Evolutionary conservation across 176 grass and related monocot genomes (phyloP).

Genomic region (Tillandsia leiboldiana): DNA sequence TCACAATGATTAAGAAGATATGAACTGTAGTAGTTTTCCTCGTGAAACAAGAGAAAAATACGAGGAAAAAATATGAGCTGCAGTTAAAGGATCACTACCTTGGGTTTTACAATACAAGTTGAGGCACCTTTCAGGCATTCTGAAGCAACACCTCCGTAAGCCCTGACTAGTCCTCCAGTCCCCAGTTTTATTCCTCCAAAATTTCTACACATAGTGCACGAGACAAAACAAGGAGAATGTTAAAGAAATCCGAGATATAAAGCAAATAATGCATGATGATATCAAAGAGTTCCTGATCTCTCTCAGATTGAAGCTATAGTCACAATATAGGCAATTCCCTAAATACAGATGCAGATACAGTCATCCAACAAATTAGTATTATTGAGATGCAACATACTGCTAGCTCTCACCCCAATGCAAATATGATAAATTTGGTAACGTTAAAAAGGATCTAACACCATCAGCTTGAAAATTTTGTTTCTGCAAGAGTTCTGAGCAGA

Average conservation of each 20-base stretch:
- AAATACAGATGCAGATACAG: not conserved
- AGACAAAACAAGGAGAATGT: conserved; percentile 3
- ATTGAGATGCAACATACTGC: not conserved
- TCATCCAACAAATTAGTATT: not conserved
- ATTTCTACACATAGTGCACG: conserved; percentile 40
- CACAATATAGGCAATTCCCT: not conserved
- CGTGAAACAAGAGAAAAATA: conserved; percentile 8
- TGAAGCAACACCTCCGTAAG: conserved; percentile 86
- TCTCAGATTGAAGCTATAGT: not conserved
- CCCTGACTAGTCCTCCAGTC: conserved; percentile 80
- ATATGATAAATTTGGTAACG: not conserved
- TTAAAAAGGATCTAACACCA: not conserved
- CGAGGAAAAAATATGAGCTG: conserved; percentile 14
- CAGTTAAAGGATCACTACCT: conserved; percentile 28
- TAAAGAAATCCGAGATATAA: not conserved
- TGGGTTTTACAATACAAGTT: conserved; percentile 83
- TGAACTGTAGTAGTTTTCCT: too few species aligned
- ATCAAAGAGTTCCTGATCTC: not conserved
- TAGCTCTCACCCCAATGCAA: not conserved
- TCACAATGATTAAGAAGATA: conserved; percentile 8
- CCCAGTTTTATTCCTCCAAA: conserved; percentile 96
- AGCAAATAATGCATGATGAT: not conserved
- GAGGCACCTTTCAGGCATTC: conserved; percentile 77
- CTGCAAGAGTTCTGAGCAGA: not conserved
- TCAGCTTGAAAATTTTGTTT: not conserved